A percentile compares a stretch with the other conserved stretches of the same genome.
These are phyloP conservation scores for Jimgerdemannia lactiflua DNA, from an alignment of 192 early-diverging fungal genomes.

Conservation along the genomic window DNA sequence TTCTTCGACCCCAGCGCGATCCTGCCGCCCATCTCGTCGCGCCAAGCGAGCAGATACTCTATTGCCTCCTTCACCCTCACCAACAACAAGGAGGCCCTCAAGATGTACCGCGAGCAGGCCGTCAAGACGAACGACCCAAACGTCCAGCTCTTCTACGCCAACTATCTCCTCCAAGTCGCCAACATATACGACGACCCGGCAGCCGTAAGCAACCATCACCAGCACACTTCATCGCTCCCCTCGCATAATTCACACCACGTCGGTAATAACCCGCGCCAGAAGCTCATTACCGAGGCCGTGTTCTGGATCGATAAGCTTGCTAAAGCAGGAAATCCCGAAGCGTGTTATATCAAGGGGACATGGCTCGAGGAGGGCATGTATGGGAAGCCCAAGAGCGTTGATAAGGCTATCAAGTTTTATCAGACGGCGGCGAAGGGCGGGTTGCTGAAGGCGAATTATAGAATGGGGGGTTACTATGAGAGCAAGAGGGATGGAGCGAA, in stretches of 20 bases:
- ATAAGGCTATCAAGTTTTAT: constrained; percentile 67
- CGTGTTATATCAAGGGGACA: constrained; percentile 69
- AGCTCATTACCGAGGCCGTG: constrained; percentile 53
- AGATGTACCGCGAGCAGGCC: constrained; percentile 74
- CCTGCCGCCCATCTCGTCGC: not conserved
- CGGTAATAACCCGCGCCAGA: constrained; percentile 14
- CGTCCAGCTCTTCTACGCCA: constrained; percentile 73
- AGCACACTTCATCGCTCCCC: not conserved
- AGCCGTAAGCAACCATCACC: not conserved
- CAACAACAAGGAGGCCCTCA: constrained; percentile 28
- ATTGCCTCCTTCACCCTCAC: not conserved
- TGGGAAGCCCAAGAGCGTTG: constrained; percentile 46
- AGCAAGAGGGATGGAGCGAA: constrained; percentile 56
- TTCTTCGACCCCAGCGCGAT: not conserved
- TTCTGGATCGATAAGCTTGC: constrained; percentile 75
- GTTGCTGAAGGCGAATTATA: constrained; percentile 62
- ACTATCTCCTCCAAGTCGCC: constrained; percentile 71
- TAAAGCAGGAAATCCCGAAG: constrained; percentile 67
- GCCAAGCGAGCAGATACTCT: not conserved
- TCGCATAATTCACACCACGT: constrained; percentile 22
- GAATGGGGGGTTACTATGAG: constrained; percentile 61
- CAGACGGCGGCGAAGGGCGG: constrained; percentile 63
- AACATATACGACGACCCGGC: constrained; percentile 26
- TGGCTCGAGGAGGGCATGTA: constrained; percentile 70
- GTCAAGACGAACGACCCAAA: constrained; percentile 72